Evolutionary conservation across 208 protist genomes (phyloP).

Genomic region (Leishmania braziliensis): DNA sequence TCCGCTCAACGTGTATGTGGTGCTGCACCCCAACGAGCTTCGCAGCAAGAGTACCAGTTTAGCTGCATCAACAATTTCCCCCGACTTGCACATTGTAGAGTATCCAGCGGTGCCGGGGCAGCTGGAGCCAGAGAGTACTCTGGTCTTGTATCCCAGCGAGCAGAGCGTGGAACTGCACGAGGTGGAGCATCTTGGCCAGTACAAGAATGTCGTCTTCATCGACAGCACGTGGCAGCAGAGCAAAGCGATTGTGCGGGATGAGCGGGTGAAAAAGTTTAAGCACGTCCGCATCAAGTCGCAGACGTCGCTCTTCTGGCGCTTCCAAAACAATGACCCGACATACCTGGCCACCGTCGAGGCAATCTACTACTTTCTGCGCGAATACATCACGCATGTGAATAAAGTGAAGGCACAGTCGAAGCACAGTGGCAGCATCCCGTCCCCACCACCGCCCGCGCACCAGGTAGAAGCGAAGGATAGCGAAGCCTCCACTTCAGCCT

Average conservation of each 20-base stretch:
- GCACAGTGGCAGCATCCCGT: not conserved
- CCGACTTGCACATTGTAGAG: conserved; percentile 79
- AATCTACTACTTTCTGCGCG: conserved; percentile 94
- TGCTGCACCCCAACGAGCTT: conserved; percentile 90
- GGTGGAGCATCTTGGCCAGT: conserved; percentile 64
- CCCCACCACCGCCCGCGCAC: not conserved
- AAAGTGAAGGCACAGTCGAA: conserved; percentile 18
- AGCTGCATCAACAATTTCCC: conserved; percentile 89
- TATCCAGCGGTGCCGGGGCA: conserved; percentile 70
- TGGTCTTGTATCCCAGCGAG: conserved; percentile 88
- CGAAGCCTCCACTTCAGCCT: not conserved
- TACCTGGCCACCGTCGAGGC: conserved; percentile 95
- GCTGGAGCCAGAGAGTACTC: conserved; percentile 65
- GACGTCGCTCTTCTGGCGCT: conserved; percentile 94
- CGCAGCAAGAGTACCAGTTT: conserved; percentile 93
- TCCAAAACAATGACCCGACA: conserved; percentile 91
- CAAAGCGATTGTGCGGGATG: conserved; percentile 85
- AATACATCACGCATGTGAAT: conserved; percentile 82
- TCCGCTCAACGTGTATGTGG: conserved; percentile 84
- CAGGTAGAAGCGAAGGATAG: not conserved
- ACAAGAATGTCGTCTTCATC: conserved; percentile 93
- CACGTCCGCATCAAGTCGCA: conserved; percentile 84
- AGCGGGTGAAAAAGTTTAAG: conserved; percentile 69
- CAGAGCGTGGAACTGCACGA: conserved; percentile 75
- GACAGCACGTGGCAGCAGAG: conserved; percentile 95